Percentiles rank a stretch among this genome's conserved stretches.
Conservation (phyloP, 1,284 basidiomycete genomes). For the Laetiporus sulphureus region DNA sequence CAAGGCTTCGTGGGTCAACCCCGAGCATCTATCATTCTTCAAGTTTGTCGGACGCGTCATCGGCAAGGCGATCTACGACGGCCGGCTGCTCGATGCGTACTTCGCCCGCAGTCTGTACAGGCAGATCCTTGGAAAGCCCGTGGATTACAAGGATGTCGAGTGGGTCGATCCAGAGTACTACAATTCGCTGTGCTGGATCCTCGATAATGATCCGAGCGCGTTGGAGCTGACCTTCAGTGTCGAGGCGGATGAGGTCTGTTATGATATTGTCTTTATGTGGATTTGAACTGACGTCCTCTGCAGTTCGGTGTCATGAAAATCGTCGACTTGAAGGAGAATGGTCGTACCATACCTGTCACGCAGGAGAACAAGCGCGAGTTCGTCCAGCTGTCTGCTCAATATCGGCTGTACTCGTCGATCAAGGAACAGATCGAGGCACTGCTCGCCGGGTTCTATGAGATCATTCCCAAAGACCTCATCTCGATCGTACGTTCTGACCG, state of each 20-base stretch:
- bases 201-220: constrained; percentile 84
- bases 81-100: constrained; percentile 94
- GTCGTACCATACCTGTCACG: constrained; percentile 79
- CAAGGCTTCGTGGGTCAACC: constrained; percentile 91
- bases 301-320: constrained; percentile 88
- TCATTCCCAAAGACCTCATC: constrained; percentile 83
- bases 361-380: constrained; percentile 97
- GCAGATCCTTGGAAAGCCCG: constrained; percentile 85
- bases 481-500: constrained; percentile 65
- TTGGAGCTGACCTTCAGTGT: constrained; percentile 87
- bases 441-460: constrained; percentile 91
- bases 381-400: constrained; percentile 87
- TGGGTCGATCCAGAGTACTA: constrained; percentile 97
- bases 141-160: constrained; percentile 92
- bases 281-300: not conserved
- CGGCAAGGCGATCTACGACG: constrained; percentile 94
- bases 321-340: constrained; percentile 81
- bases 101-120: constrained; percentile 95
- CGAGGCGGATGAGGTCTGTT: constrained; percentile 81
- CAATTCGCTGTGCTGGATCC: constrained; percentile 87
- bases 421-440: constrained; percentile 94
- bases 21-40: constrained; percentile 96
- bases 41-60: constrained; percentile 98
- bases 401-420: constrained; percentile 91
- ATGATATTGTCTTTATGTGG: constrained; percentile 4